Evolutionary conservation across 768 basidiomycete genomes (phyloP), one percentile per base, ranked within the genome.

Genomic region (Mycena floridula): DNA sequence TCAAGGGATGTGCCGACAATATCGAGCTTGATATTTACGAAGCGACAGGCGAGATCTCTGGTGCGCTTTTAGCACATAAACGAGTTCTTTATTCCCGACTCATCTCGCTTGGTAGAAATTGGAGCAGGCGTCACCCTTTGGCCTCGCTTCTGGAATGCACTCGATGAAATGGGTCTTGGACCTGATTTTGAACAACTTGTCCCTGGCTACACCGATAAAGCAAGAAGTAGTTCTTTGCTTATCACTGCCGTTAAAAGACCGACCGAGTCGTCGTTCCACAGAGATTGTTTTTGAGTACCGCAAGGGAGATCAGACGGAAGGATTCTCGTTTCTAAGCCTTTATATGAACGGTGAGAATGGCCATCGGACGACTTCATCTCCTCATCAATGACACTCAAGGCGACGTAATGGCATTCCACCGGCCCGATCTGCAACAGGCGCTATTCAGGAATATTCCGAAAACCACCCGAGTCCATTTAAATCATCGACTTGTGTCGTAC

Each of bases 101-200:
- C n/a, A n/a, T n/a, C n/a, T 35, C 15, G 32, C 18, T 13, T 18
- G n/a, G n/a, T 35, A 35, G 68, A 70, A 36, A 57, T 70, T 35
- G 73, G 74, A 7, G 73, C 72, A 18, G 73, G 73, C 1, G 65
- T 76, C 36, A 60, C 56, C 2, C 49, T 72, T 5, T 73, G 64
- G 63, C 63, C 60, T 26, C 63, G 70, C 22, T 57, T 59, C 9
- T 67, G 67, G 67, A 62, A 62, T 9, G 59, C 70, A 5, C 47
- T 74, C 52, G 56, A 64, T 25, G 52, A 58, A 3, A 51, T 75
- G 26, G 72, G 67, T 1, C 43, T 76, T 6, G 61, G 65, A 12
- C 50, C 59, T 15, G 59, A 62, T 12, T 36, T 62, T 2, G 44
- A 47, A 12, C 50, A 59, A 9, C n/a, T n/a, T n/a, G 46, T 55